Evolutionary conservation across 495 filamentous ascomycete species (phyloP).

Genomic region (Clohesyomyces aquaticus): DNA sequence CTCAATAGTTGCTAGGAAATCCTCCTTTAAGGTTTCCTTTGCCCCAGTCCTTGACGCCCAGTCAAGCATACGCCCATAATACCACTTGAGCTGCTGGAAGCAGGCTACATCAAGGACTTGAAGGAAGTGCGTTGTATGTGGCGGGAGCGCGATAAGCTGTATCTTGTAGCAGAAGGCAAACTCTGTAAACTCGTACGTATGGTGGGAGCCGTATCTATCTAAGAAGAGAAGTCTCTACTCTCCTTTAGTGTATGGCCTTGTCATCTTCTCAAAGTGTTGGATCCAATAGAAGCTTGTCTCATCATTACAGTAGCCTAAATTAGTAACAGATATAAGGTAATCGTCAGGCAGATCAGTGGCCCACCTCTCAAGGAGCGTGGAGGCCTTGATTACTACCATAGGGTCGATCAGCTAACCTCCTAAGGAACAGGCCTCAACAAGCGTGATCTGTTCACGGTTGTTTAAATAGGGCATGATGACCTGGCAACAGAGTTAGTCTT

Average conservation of each 20-base stretch:
- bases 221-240: not conserved
- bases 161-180: not conserved
- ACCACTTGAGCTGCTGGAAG: not conserved
- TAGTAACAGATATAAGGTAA: not conserved
- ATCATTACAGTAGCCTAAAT: not conserved
- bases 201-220: not conserved
- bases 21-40: not conserved
- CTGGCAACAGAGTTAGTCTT: not conserved
- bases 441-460: not conserved
- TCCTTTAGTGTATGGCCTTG: not conserved
- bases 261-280: not conserved
- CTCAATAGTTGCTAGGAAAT: not conserved
- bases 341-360: not conserved
- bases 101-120: not conserved
- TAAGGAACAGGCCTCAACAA: not conserved
- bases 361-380: not conserved
- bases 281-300: not conserved
- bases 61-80: not conserved
- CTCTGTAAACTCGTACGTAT: not conserved
- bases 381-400: not conserved
- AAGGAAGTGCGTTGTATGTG: constrained; percentile 3
- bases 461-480: not conserved
- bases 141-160: not conserved
- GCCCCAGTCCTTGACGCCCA: not conserved
- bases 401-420: not conserved